A percentile compares a stretch with the other conserved stretches of the same genome.
phyloP scores from a whole-genome alignment of 495 filamentous ascomycete species.

The Hyaloscypha hepaticicola region DNA sequence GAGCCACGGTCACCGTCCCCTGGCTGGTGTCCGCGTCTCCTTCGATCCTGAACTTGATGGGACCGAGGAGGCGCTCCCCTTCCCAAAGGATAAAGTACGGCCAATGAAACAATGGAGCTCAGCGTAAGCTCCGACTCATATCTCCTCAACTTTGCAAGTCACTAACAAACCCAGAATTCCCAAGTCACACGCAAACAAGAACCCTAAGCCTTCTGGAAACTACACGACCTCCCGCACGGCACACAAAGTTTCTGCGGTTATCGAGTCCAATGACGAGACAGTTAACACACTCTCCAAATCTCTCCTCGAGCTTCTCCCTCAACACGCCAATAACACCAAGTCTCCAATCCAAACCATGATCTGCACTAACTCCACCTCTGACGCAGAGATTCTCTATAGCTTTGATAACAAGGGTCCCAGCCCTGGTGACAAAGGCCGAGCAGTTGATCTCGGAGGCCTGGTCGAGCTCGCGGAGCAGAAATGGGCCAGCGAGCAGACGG shows the following conservation, averaged over 20 bases:
- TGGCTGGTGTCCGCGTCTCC: slow-evolving; percentile 4
- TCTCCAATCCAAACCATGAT: slow-evolving; percentile 27
- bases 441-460: slow-evolving; percentile 24
- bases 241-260: slow-evolving; percentile 21
- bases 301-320: slow-evolving; percentile 31
- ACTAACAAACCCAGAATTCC: neutral
- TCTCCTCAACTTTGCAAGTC: neutral
- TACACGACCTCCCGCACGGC: slow-evolving; percentile 1
- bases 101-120: slow-evolving; percentile 8
- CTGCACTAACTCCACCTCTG: slow-evolving; percentile 4
- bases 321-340: slow-evolving; percentile 27
- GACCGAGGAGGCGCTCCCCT: neutral
- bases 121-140: neutral
- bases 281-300: slow-evolving; percentile 24
- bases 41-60: neutral
- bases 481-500: slow-evolving; percentile 26
- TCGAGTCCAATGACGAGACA: slow-evolving; percentile 22
- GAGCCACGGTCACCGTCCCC: slow-evolving; percentile 20
- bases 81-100: slow-evolving; percentile 13
- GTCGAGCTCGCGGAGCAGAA: slow-evolving; percentile 32
- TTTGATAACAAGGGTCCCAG: slow-evolving; percentile 28
- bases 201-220: slow-evolving; percentile 22
- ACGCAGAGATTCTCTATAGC: slow-evolving; percentile 24
- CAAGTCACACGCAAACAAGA: slow-evolving; percentile 30
- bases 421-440: slow-evolving; percentile 22